phyloP scores from a whole-genome alignment of 2,329 filamentous ascomycete species.

The Cladosporium sp. region DNA sequence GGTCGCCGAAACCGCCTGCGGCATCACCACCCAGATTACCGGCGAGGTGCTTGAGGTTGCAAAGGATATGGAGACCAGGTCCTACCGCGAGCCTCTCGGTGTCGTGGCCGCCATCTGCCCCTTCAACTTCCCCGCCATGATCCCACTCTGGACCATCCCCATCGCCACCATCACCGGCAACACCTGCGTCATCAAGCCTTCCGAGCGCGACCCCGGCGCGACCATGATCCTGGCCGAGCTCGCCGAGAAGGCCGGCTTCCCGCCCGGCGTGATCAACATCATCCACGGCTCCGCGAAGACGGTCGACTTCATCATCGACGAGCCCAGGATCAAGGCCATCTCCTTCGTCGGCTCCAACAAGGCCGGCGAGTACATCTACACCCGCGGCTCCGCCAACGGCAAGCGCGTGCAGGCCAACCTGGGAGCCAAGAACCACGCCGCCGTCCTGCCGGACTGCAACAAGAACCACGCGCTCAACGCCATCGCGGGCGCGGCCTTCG shows the following conservation, averaged over 20 bases:
- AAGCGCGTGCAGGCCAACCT: slow-evolving; percentile 86
- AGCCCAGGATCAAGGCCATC: slow-evolving; percentile 77
- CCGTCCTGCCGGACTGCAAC: slow-evolving; percentile 78
- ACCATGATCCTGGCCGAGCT: slow-evolving; percentile 81
- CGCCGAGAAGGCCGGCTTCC: slow-evolving; percentile 72
- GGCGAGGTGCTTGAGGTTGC: slow-evolving; percentile 79
- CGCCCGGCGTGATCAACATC: slow-evolving; percentile 74
- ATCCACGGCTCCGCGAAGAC: slow-evolving; percentile 74
- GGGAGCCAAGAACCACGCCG: slow-evolving; percentile 83
- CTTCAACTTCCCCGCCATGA: slow-evolving; percentile 91
- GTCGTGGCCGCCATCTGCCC: slow-evolving; percentile 80
- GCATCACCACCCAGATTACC: slow-evolving; percentile 73
- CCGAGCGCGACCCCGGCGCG: slow-evolving; percentile 76
- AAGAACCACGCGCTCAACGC: slow-evolving; percentile 85
- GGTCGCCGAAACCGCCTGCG: slow-evolving; percentile 77
- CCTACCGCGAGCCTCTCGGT: slow-evolving; percentile 74
- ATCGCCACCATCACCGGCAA: slow-evolving; percentile 80
- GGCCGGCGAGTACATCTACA: slow-evolving; percentile 81
- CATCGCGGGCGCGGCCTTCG: slow-evolving; percentile 76
- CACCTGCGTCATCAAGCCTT: slow-evolving; percentile 78
- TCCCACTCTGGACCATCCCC: slow-evolving; percentile 84
- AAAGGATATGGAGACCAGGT: slow-evolving; percentile 84
- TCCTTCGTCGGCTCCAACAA: slow-evolving; percentile 84
- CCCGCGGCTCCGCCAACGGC: slow-evolving; percentile 71
- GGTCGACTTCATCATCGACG: slow-evolving; percentile 81